These are phyloP conservation scores for Tuber microsphaerosporum DNA, from an alignment of 495 filamentous ascomycete species.

Conservation along the genomic window DNA sequence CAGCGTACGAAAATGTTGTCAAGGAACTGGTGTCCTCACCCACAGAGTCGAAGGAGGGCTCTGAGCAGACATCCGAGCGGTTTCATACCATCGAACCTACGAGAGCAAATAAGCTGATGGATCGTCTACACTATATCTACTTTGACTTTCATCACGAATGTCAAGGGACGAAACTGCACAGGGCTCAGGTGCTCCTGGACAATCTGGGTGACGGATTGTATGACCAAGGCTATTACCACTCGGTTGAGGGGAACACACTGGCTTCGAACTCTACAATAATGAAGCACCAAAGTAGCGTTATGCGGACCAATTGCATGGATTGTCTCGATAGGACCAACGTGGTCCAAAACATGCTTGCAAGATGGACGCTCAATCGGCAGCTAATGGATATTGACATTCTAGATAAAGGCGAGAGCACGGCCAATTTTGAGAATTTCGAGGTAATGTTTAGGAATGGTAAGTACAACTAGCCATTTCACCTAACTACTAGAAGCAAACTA, in stretches of 20 bases:
- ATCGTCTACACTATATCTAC: conserved; percentile 88
- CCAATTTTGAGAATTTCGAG: conserved; percentile 71
- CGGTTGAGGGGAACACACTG: conserved; percentile 58
- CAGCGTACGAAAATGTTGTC: conserved; percentile 84
- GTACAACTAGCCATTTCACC: background rate
- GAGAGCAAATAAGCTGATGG: conserved; percentile 55
- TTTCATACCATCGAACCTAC: conserved; percentile 66
- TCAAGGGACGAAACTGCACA: conserved; percentile 86
- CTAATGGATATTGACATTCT: conserved; percentile 74
- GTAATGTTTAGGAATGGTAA: conserved; percentile 76
- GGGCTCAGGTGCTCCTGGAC: conserved; percentile 76
- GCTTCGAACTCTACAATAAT: conserved; percentile 16
- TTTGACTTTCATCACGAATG: conserved; percentile 99
- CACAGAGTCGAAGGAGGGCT: conserved; percentile 53
- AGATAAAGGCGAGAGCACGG: conserved; percentile 58
- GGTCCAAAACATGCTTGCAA: conserved; percentile 88
- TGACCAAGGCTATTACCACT: conserved; percentile 84
- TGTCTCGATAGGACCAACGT: conserved; percentile 97
- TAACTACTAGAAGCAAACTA: conserved; percentile 7
- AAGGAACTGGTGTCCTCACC: conserved; percentile 64
- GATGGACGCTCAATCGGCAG: conserved; percentile 78
- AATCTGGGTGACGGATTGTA: conserved; percentile 63
- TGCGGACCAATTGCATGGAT: conserved; percentile 98
- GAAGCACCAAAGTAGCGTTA: conserved; percentile 64
- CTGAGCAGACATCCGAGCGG: conserved; percentile 65